Base-by-base conservation (phyloP, 2,329 filamentous ascomycete species). In the Dryadomyces quercivorus region DNA sequence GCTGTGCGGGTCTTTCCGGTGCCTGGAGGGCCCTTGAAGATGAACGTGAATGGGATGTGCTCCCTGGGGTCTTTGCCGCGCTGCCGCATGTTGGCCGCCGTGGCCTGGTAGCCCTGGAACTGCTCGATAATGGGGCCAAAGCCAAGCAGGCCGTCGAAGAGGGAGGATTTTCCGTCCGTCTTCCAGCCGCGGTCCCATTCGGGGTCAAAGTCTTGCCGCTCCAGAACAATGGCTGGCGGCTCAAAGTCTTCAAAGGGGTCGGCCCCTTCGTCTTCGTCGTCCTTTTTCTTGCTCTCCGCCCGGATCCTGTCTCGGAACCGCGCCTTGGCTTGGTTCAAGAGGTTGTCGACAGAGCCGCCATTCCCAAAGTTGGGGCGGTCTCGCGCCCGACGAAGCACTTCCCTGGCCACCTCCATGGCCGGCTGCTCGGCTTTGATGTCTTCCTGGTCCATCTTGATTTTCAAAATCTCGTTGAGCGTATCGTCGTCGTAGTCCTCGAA, bases 1-100 rank as follows among this genome's bases (percentile, higher is more conserved):
- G 87, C 87, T 0, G 73, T 88, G 0, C 81, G 82, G 0, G 85
- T 88, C 62, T 90, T 90, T 0, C 86, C 86, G 0, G 85, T 88
- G 0, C 52, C 52, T 15, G 60, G 60, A 8, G 78, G 78, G 0
- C 85, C 84, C 0, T 78, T 75, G 66, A 88, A 88, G 0, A 88
- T 60, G 59, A 86, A 87, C 57, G 78, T 83, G 63, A 84, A 85
- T 0, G 83, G 82, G 0, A 87, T 73, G 15, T 77, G 67, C 10
- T 77, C 72, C 6, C 74, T 71, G 2, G 81, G 76, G 58, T 86
- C 76, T 62, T 80, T 66, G 0, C 70, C 73, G 0, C 75, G 65
- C 2, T 64, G 58, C 38, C 74, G 76, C 70, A 83, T 74, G 2
- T 71, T 75, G 8, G 67, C 69, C 0, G 75, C 78, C 0, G 69